Conservation (phyloP, 2,329 filamentous ascomycete genomes). For the Dryadomyces quercus-mongolicae region DNA sequence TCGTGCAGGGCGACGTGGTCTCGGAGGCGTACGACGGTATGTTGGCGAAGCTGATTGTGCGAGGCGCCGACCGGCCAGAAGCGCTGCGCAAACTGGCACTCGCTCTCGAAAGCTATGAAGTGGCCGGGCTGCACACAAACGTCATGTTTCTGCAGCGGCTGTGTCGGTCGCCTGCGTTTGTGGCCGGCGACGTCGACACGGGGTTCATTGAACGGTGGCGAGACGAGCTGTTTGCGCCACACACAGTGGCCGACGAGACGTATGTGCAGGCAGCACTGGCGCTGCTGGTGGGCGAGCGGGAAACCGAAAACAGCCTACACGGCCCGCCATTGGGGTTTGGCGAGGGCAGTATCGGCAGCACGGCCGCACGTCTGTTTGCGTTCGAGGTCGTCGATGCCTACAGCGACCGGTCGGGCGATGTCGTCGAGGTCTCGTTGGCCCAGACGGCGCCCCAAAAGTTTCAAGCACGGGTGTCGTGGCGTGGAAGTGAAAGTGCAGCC, state of each 20-base stretch:
- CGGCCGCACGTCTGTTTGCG: conserved; percentile 32
- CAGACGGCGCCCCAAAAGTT: conserved; percentile 36
- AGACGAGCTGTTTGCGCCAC: conserved; percentile 60
- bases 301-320: conserved; percentile 18
- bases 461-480: conserved; percentile 31
- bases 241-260: conserved; percentile 54
- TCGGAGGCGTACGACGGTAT: conserved; percentile 96
- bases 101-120: conserved; percentile 78
- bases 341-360: conserved; percentile 21
- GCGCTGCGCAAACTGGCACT: conserved; percentile 72
- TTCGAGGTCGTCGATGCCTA: conserved; percentile 49
- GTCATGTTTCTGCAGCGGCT: conserved; percentile 91
- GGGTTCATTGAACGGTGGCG: conserved; percentile 90
- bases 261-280: conserved; percentile 81
- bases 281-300: conserved; percentile 40
- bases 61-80: conserved; percentile 63
- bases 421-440: conserved; percentile 39
- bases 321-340: conserved; percentile 45
- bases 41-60: conserved; percentile 95
- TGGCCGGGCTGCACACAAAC: conserved; percentile 87
- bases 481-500: too few species aligned
- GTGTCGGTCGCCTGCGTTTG: conserved; percentile 70
- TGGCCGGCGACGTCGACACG: conserved; percentile 82
- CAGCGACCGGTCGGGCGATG: conserved; percentile 31
- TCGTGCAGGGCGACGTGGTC: conserved; percentile 81